Evolutionary conservation across 306 rosid species (phyloP).

Genomic region (Inga leiocalycina): DNA sequence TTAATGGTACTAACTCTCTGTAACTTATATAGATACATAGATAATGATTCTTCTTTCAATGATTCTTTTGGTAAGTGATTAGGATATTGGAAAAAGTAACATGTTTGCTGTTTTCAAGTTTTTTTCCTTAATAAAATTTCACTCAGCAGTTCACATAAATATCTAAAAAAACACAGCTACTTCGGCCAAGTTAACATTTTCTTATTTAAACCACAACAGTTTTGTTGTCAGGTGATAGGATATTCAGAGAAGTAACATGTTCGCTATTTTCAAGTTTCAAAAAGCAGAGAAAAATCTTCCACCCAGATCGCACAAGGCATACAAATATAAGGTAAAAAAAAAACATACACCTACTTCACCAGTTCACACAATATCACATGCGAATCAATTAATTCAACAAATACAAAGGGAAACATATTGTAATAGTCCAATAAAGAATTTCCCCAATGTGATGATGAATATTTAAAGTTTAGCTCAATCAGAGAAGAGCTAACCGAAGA

Average conservation of each 20-base stretch:
- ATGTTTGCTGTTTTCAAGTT: background rate
- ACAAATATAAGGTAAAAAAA: no score
- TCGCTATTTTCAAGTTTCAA: background rate
- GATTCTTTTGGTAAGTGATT: background rate
- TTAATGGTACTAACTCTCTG: background rate
- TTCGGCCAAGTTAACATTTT: background rate
- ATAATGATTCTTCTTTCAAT: background rate
- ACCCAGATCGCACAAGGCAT: background rate
- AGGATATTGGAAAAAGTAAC: background rate
- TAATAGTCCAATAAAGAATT: background rate
- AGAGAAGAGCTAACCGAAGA: conserved; percentile 54
- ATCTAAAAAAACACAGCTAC: background rate
- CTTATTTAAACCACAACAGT: background rate
- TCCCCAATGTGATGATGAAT: no score
- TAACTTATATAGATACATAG: background rate
- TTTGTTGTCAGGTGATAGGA: background rate
- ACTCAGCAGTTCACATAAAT: background rate
- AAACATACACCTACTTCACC: background rate
- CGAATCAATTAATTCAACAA: background rate
- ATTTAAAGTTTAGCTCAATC: background rate
- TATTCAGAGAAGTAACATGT: background rate
- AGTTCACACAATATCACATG: background rate
- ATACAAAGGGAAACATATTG: background rate
- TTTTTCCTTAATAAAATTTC: background rate
- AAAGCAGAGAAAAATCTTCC: background rate